Evolutionary conservation across 164 flowering plant species (phyloP), one percentile per base, ranked within the genome.

Genomic region (Tetrastigma voinierianum): DNA sequence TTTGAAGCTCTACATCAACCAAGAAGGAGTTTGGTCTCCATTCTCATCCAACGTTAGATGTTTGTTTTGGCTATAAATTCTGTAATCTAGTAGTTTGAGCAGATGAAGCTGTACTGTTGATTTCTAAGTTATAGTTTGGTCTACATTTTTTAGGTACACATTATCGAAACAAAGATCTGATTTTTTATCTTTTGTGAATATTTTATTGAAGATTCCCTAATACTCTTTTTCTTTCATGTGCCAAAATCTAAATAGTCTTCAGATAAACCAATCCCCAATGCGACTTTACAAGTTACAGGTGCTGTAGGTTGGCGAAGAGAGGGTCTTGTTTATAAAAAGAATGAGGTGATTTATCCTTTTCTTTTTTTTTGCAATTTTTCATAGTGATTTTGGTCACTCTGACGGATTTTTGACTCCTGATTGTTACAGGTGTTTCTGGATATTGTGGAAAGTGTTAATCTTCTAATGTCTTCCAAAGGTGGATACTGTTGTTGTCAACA

Each of bases 261-360:
- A 65, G 98, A 92, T 66, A 95, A 82, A 78, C 93, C 97, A 48
- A 96, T 95, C 51, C 98, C 99, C 2, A 95, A 95, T 87, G 99
- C 99, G 51, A 95, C 99, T 62, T 79, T 92, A 69, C 99, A 95
- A 95, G 99, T 95, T 61, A 95, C 99, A 21, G 99, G 99, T 74
- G 99, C 99, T 76, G 99, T 95, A 81, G 98, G 99, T 54, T 95
- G 99, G 99, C 85, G 99, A n/a, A 81, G 99, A 75, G 99, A 95
- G 73, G 99, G 99, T 53, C 98, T 95, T 72, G 80, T 77, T 46
- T 95, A 95, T 72, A 95, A 95, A 78, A 95, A 92, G 81, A 95
- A 95, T 77, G 99, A 95, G 97, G 98, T 90, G 60, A 73, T 24
- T 60, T 44, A 58, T 32, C 14, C 19, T 62, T 10, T 61, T 57